phyloP scores from a whole-genome alignment of 768 basidiomycete species.

The Auriscalpium microsporum region DNA sequence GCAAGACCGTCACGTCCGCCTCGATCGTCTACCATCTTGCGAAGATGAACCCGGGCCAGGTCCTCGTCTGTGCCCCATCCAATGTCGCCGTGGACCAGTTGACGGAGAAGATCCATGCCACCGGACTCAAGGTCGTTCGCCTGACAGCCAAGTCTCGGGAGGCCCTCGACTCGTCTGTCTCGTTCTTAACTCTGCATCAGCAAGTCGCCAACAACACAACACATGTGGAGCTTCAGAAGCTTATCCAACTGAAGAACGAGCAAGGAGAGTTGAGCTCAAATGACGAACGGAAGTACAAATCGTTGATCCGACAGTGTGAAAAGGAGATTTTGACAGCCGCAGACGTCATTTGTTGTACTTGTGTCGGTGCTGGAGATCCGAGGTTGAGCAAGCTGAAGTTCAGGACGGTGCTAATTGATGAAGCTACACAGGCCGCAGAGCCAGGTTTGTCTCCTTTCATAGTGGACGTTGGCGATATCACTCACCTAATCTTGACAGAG shows the following conservation, averaged over 20 bases:
- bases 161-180: conserved; percentile 91
- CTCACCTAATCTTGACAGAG: conserved; percentile 42
- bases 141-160: conserved; percentile 97
- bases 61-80: conserved; percentile 96
- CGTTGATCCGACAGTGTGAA: conserved; percentile 89
- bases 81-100: conserved; percentile 99
- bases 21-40: conserved; percentile 98
- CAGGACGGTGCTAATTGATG: conserved; percentile 95
- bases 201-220: conserved; percentile 97
- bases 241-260: conserved; percentile 95
- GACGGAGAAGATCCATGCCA: conserved; percentile 97
- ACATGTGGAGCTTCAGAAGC: conserved; percentile 94
- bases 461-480: neutral
- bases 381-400: conserved; percentile 96
- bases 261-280: conserved; percentile 95
- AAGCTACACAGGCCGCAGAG: conserved; percentile 96
- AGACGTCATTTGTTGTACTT: conserved; percentile 97
- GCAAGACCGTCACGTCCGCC: conserved; percentile 98
- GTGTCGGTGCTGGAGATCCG: conserved; percentile 96
- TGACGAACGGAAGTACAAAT: conserved; percentile 97
- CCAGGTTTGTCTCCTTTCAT: conserved; percentile 50
- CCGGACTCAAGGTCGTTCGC: conserved; percentile 97
- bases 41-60: conserved; percentile 99
- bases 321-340: conserved; percentile 93
- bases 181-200: conserved; percentile 90